Evolutionary conservation across 331 rosid species (phyloP).

Genomic region (Prunus yedoensis): DNA sequence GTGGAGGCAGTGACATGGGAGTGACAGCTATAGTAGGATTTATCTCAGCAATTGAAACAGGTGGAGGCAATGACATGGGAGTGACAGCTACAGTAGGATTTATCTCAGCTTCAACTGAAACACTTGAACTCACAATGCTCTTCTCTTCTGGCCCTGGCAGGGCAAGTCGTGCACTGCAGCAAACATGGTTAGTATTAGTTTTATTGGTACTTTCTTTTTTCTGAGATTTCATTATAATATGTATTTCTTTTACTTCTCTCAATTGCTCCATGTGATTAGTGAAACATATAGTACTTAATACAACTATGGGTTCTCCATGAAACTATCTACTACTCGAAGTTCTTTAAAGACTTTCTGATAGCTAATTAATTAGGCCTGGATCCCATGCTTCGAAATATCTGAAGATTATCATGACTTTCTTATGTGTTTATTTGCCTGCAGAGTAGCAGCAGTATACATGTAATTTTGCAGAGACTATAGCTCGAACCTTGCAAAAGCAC

Average conservation of each 20-base stretch:
- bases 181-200: constrained; percentile 32
- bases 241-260: constrained; percentile 19
- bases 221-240: not conserved
- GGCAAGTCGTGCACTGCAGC: constrained; percentile 83
- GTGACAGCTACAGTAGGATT: constrained; percentile 37
- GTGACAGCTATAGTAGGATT: constrained; percentile 31
- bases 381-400: not conserved
- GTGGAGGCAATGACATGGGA: constrained; percentile 48
- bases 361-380: constrained; percentile 10
- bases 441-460: not conserved
- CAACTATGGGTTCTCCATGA: no score
- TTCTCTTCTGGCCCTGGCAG: constrained; percentile 91
- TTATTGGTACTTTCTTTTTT: not conserved
- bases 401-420: not conserved
- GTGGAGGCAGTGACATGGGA: constrained; percentile 49
- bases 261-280: not conserved
- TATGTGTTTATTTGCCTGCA: not conserved
- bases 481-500: constrained; percentile 96
- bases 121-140: constrained; percentile 46
- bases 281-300: not conserved
- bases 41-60: constrained; percentile 8
- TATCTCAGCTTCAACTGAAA: constrained; percentile 32
- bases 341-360: constrained; percentile 13
- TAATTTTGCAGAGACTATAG: constrained; percentile 18
- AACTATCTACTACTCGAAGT: not conserved